Evolutionary conservation across 495 filamentous ascomycete genomes (phyloP).

Genomic region (Penicillium daleae): DNA sequence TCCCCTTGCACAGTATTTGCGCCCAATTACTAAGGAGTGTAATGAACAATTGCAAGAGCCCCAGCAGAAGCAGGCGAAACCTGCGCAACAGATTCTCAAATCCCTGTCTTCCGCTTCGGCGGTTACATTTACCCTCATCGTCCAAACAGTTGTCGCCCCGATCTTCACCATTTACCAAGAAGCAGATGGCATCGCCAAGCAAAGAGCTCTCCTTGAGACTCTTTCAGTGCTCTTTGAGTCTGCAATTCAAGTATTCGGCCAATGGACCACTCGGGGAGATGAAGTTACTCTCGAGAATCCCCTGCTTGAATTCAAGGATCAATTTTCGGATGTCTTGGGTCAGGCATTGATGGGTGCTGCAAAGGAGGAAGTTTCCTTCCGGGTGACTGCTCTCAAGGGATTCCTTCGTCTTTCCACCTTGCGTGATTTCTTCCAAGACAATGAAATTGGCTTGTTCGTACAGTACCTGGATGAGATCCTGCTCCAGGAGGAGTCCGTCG

Average conservation of each 20-base stretch:
- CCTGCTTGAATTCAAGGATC: conserved; percentile 61
- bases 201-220: conserved; percentile 68
- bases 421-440: conserved; percentile 62
- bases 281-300: conserved; percentile 51
- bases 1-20: conserved; percentile 63
- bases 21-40: conserved; percentile 69
- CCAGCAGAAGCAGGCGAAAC: conserved; percentile 76
- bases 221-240: conserved; percentile 61
- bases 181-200: conserved; percentile 67
- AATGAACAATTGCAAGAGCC: conserved; percentile 73
- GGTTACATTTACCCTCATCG: conserved; percentile 56
- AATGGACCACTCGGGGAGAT: conserved; percentile 52
- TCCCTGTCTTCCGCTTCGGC: conserved; percentile 59
- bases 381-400: conserved; percentile 61
- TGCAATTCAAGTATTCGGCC: conserved; percentile 59
- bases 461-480: conserved; percentile 69
- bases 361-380: conserved; percentile 68
- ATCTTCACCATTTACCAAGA: conserved; percentile 67
- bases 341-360: conserved; percentile 63
- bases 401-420: conserved; percentile 60
- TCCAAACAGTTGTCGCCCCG: conserved; percentile 60
- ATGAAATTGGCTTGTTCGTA: conserved; percentile 65
- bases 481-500: conserved; percentile 59
- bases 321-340: conserved; percentile 62
- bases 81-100: conserved; percentile 65